Base-by-base conservation (phyloP, 2,329 filamentous ascomycete species). In the Mariannaea elegans region DNA sequence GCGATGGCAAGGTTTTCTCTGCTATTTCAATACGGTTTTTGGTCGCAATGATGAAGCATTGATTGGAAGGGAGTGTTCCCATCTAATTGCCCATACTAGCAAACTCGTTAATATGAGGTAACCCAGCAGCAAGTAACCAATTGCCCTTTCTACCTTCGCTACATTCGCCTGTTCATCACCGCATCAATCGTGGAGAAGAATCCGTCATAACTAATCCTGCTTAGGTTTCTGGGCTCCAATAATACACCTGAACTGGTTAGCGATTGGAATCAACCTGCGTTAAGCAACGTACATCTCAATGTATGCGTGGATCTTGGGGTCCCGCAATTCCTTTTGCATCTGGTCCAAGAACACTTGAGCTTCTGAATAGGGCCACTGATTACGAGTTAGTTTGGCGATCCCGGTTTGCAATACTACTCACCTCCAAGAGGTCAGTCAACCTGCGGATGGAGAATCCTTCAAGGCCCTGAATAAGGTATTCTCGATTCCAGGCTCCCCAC, bases 361-460 rank as follows among this genome's bases (percentile, higher is more conserved):
- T 19, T 54, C 39, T n/a, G 58, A 47, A 38, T 52, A 58, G 12
- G 38, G 16, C 59, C 54, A 50, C 54, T 58, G 24, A 27, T 27
- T 27, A 27, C 6, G 24, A 27, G 5, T 5, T 27, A 9, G 24
- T 27, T 27, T 55, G 5, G n/a, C n/a, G n/a, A n/a, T n/a, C n/a
- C n/a, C n/a, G n/a, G n/a, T n/a, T n/a, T n/a, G n/a, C n/a, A n/a
- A 4, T n/a, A 12, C 29, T 12, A 54, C 63, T 19, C n/a, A 64
- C 63, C 13, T 57, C 61, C 24, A 67, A 34, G 3, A 64, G 51
- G 14, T 68, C 61, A 1, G 61, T 65, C 3, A 70, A 24, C 2
- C 61, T 61, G 12, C 66, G 65, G 10, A 70, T 48, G 5, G 61
- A 63, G 29, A 68, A 69, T 0, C 67, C 64, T 19, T 69, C 67